These are phyloP conservation scores for Ceraceosorus bombacis DNA, from an alignment of 1,284 basidiomycete species.

Conservation along the genomic window DNA sequence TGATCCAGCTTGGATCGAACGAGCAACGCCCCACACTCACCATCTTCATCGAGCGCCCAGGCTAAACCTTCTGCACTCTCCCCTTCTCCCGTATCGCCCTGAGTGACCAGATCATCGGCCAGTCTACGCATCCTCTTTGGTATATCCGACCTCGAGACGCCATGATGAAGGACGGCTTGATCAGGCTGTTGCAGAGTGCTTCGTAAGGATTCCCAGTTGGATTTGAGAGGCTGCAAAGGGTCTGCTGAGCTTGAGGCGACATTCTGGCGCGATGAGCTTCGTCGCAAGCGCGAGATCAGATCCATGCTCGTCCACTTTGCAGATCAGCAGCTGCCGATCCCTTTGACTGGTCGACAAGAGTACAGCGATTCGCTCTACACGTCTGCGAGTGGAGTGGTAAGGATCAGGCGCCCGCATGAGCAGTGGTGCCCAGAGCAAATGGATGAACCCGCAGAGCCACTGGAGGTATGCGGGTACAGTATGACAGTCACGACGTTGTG, in stretches of 20 bases:
- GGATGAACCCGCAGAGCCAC: no score
- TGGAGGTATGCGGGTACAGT: no score
- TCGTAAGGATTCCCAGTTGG: not conserved
- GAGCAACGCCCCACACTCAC: conserved; percentile 55
- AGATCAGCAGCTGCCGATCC: no score
- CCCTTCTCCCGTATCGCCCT: conserved; percentile 71
- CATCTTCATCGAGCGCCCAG: conserved; percentile 84
- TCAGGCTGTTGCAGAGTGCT: conserved; percentile 2
- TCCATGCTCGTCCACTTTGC: not conserved
- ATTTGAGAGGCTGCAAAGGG: not conserved
- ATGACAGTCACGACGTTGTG: no score
- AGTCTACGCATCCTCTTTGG: conserved; percentile 70
- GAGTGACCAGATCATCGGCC: conserved; percentile 77
- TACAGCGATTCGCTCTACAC: no score
- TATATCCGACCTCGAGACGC: conserved; percentile 73
- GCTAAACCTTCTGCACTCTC: conserved; percentile 60
- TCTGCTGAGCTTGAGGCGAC: not conserved
- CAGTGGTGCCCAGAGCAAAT: no score
- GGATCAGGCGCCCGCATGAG: no score
- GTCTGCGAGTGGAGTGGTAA: no score
- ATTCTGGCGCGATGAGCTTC: not conserved
- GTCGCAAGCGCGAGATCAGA: not conserved
- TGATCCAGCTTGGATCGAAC: no score
- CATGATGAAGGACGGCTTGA: conserved; percentile 58
- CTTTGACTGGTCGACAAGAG: no score